Base-by-base conservation (phyloP, 768 basidiomycete genomes). In the Leccinum barrowsii region DNA sequence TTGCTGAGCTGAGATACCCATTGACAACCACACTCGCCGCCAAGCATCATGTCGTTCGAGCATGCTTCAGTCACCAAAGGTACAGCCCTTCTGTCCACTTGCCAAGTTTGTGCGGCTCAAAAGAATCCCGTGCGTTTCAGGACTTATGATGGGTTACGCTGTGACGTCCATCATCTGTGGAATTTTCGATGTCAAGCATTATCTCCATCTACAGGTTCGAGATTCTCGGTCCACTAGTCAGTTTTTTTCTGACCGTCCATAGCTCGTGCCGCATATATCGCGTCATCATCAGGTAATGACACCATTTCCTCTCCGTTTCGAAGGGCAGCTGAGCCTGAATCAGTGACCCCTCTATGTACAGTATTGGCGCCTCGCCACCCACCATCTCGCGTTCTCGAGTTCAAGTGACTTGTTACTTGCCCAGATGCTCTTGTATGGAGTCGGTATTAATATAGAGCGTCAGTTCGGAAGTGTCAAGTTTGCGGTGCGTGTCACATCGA, bases 201-300 rank as follows among this genome's bases (percentile, higher is more conserved):
- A 93, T 70, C 81, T 93, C 59, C 90, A 94, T 70, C 77, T 97
- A 2, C 94, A 90, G 76, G 88, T 85, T 62, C 62, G 78, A 63
- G 15, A 52, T 55, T 52, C 56, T 34, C 56, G 42, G 30, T 54
- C n/a, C 42, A 7, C 22, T 50, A 44, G 13, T 49, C 34, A 48
- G 40, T 17, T 15, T 49, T 53, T 40, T 49, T 55, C 59, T 60
- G 35, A 64, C 47, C 50, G n/a, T 44, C 34, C 46, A 21, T 61
- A 94, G 86, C 82, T 95, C 42, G 82, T 90, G 19, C 94, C 94
- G 2, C 94, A 97, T 70, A 80, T 97, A 50, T 92, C 91, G n/a
- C 84, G 83, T 54, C 83, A 95, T 70, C 89, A 92, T 67, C 94
- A 96, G 80, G 94, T 92, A 76, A 59, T 54, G 58, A 54, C 19